Percentiles rank a stretch among this genome's conserved stretches.
phyloP scores from a whole-genome alignment of 257 asterid species.

The Coffea eugenioides region DNA sequence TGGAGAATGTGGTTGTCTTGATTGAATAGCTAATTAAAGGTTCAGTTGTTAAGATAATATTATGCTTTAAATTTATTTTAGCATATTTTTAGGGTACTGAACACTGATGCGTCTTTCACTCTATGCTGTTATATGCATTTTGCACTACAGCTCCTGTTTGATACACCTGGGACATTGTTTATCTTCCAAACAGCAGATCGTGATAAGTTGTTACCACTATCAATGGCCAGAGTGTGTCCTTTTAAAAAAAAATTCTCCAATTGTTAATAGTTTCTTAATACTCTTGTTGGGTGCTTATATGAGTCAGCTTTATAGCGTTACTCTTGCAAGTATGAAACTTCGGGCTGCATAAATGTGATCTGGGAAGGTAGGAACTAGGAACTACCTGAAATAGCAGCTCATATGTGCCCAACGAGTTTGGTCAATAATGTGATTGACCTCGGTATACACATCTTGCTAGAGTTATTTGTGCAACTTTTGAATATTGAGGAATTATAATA shows the following conservation, averaged over 20 bases:
- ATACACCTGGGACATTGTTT: no score
- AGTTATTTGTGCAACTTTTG: not conserved
- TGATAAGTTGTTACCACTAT: no score
- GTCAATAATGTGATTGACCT: not conserved
- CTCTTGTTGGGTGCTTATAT: not conserved
- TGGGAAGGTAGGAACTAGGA: not conserved
- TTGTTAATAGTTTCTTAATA: not conserved
- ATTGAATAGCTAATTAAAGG: not conserved
- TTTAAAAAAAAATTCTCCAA: not conserved
- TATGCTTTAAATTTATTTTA: not conserved
- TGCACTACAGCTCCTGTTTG: no score
- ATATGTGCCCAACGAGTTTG: not conserved
- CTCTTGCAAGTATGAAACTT: not conserved
- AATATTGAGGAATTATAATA: no score
- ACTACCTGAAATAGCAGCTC: not conserved
- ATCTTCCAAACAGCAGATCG: no score
- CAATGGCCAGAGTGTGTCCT: not conserved
- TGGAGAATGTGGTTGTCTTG: slow-evolving; percentile 2
- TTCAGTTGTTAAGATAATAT: not conserved
- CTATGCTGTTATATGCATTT: not conserved
- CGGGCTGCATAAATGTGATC: not conserved
- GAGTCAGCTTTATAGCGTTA: not conserved
- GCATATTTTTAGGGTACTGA: not conserved
- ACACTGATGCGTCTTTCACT: not conserved
- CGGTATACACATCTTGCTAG: not conserved